These are phyloP conservation scores for Cyclanthera cordifolia DNA, from an alignment of 306 rosid species.

Conservation along the genomic window DNA sequence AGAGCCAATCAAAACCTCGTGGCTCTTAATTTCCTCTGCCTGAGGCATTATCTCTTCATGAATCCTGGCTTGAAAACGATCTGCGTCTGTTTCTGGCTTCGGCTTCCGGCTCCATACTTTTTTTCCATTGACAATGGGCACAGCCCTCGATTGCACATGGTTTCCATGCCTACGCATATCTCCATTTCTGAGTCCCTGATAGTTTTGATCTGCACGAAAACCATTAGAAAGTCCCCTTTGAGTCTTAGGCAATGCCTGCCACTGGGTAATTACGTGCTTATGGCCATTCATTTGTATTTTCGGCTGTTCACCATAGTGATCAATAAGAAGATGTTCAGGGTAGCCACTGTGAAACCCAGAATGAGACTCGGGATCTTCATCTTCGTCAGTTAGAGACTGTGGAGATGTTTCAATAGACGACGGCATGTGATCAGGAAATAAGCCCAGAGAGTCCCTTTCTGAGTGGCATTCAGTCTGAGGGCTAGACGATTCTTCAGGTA, in stretches of 20 bases:
- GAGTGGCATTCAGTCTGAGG: conserved; percentile 23
- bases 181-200: conserved; percentile 36
- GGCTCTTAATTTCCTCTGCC: conserved; percentile 31
- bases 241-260: conserved; percentile 35
- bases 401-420: conserved; percentile 23
- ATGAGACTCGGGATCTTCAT: conserved; percentile 22
- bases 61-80: conserved; percentile 23
- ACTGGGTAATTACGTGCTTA: conserved; percentile 21
- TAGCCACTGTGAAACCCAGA: conserved; percentile 21
- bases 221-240: conserved; percentile 24
- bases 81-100: conserved; percentile 37
- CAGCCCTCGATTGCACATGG: conserved; percentile 28
- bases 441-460: conserved; percentile 22
- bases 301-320: conserved; percentile 34
- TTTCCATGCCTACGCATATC: conserved; percentile 33
- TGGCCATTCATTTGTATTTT: conserved; percentile 24
- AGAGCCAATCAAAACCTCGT: conserved; percentile 73
- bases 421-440: conserved; percentile 24
- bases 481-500: conserved; percentile 32
- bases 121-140: conserved; percentile 18
- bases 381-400: conserved; percentile 29
- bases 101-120: conserved; percentile 57
- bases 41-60: conserved; percentile 24
- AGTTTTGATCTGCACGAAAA: conserved; percentile 28
- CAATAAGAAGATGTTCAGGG: conserved; percentile 13